Evolutionary conservation across 2,329 filamentous ascomycete species (phyloP).

Genomic region (Phyllosticta citriasiana): DNA sequence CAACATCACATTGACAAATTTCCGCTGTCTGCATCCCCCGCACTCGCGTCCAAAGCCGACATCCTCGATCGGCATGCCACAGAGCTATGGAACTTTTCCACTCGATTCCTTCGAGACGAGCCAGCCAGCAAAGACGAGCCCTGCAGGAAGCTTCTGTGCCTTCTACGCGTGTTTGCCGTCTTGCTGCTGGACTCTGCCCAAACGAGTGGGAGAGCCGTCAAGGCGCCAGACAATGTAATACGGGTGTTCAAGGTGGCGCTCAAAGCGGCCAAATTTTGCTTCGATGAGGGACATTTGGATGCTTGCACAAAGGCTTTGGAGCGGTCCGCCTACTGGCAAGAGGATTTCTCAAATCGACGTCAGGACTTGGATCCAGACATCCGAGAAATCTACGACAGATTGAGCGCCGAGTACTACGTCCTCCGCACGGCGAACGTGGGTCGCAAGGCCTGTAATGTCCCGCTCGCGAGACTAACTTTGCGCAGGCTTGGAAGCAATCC

Average conservation of each 20-base stretch:
- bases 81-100: constrained; percentile 57
- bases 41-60: constrained; percentile 26
- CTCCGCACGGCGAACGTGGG: constrained; percentile 58
- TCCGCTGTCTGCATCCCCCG: constrained; percentile 18
- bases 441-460: not conserved
- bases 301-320: constrained; percentile 54
- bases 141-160: constrained; percentile 8
- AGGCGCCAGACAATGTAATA: constrained; percentile 22
- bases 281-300: constrained; percentile 49
- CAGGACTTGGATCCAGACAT: constrained; percentile 12
- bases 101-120: constrained; percentile 34
- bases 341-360: constrained; percentile 17
- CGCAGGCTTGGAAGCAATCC: constrained; percentile 63
- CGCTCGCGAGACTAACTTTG: constrained; percentile 4
- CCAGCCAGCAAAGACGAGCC: not conserved
- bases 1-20: constrained; percentile 34
- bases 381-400: constrained; percentile 23
- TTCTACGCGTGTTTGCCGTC: constrained; percentile 47
- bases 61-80: constrained; percentile 49
- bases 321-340: constrained; percentile 47
- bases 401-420: constrained; percentile 54
- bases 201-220: not conserved
- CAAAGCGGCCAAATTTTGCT: constrained; percentile 53
- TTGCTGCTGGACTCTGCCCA: constrained; percentile 46
- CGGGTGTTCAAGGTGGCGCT: constrained; percentile 59